Percentiles rank a stretch among this genome's conserved stretches.
Evolutionary conservation across 306 rosid genomes (phyloP).

Genomic region (Betula pendula): DNA sequence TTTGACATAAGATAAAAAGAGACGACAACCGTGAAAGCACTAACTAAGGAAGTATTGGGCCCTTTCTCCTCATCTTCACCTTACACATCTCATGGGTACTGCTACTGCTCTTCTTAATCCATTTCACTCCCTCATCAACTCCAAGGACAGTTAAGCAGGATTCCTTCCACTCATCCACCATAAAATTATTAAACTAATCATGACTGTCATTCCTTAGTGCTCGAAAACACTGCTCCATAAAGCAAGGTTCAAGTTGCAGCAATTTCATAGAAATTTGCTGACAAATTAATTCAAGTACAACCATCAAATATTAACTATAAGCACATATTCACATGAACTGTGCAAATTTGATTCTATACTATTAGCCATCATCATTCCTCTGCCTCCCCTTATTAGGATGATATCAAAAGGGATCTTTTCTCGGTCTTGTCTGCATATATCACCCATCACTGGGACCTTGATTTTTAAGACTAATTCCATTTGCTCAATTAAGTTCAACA

Average conservation of each 20-base stretch:
- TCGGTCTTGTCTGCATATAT: neutral
- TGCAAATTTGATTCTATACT: neutral
- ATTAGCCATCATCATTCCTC: neutral
- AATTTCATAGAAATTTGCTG: neutral
- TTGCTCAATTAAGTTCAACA: neutral
- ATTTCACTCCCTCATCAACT: neutral
- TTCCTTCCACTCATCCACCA: neutral
- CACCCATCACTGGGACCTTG: neutral
- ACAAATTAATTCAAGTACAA: neutral
- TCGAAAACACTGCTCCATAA: neutral
- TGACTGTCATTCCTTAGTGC: neutral
- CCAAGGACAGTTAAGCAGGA: neutral
- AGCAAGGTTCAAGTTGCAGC: neutral
- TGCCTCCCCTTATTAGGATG: neutral
- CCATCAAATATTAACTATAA: neutral
- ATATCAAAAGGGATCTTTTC: neutral
- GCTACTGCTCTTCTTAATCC: neutral
- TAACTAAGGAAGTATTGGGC: constrained; percentile 2
- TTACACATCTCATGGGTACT: neutral
- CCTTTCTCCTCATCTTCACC: neutral
- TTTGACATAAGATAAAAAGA: neutral
- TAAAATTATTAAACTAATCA: neutral
- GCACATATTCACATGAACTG: neutral
- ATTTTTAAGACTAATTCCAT: neutral
- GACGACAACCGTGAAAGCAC: neutral